A percentile compares a stretch with the other conserved stretches of the same genome.
These are phyloP conservation scores for Cryptosporidium sp. DNA, from an alignment of 169 alveolate species.

Conservation along the genomic window DNA sequence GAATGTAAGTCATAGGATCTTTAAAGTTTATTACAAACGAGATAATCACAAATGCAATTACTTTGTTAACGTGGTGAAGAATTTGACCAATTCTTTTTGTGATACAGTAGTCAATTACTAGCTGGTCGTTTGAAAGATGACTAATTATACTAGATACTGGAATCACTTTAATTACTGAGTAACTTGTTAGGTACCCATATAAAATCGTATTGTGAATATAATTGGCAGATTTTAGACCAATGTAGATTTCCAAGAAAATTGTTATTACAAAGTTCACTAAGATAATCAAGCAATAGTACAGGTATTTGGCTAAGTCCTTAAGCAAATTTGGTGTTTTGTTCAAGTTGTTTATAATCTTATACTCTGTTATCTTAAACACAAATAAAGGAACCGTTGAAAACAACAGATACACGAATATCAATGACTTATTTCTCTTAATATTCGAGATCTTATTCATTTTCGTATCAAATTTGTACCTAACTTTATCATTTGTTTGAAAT, in stretches of 20 bases:
- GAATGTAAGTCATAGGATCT: slow-evolving; percentile 24
- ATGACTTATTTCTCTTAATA: slow-evolving; percentile 29
- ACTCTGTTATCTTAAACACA: slow-evolving; percentile 32
- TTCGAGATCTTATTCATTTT: slow-evolving; percentile 12
- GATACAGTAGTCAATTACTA: slow-evolving; percentile 60
- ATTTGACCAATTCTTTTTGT: slow-evolving; percentile 71
- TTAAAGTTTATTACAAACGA: slow-evolving; percentile 22
- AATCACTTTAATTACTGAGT: slow-evolving; percentile 1
- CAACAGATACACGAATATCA: slow-evolving; percentile 18
- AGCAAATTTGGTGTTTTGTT: not conserved
- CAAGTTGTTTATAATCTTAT: slow-evolving; percentile 7
- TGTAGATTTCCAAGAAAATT: slow-evolving; percentile 26
- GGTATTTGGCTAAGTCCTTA: slow-evolving; percentile 9
- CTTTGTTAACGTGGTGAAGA: slow-evolving; percentile 16
- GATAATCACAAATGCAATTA: not conserved
- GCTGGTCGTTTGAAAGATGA: slow-evolving; percentile 53
- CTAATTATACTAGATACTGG: slow-evolving; percentile 46
- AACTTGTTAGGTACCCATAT: slow-evolving; percentile 39
- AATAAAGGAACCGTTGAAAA: slow-evolving; percentile 26
- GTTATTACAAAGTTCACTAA: slow-evolving; percentile 13
- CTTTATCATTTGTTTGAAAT: slow-evolving; percentile 46
- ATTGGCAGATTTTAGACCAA: slow-evolving; percentile 54
- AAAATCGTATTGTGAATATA: slow-evolving; percentile 58
- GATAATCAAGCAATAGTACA: not conserved
- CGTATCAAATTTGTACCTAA: slow-evolving; percentile 17